phyloP scores from a whole-genome alignment of 2,329 filamentous ascomycete species.

The Paecilomyces variotii region DNA sequence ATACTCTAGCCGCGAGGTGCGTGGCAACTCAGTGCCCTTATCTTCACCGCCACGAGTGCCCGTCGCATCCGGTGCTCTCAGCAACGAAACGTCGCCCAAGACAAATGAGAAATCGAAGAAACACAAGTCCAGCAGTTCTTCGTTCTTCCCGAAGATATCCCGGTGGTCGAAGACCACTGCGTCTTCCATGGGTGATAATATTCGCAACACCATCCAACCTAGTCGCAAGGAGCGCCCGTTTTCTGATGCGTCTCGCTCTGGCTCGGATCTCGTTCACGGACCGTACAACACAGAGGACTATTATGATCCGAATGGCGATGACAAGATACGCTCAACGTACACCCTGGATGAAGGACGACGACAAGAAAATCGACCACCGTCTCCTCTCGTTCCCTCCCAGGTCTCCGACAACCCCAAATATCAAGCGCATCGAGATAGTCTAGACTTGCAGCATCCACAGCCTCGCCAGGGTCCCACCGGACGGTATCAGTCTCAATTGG shows the following conservation, averaged over 20 bases:
- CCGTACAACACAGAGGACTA: slow-evolving; percentile 41
- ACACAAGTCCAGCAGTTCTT: slow-evolving; percentile 78
- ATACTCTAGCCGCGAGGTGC: slow-evolving; percentile 34
- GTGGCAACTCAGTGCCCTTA: slow-evolving; percentile 37
- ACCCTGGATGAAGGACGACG: slow-evolving; percentile 31
- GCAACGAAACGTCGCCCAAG: slow-evolving; percentile 70
- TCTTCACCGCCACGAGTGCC: slow-evolving; percentile 38
- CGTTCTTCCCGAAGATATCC: slow-evolving; percentile 84
- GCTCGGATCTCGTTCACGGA: slow-evolving; percentile 63
- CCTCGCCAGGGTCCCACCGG: slow-evolving; percentile 54
- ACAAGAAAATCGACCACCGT: slow-evolving; percentile 46
- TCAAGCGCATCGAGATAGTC: slow-evolving; percentile 55
- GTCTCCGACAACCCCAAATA: slow-evolving; percentile 54
- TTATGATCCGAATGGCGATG: slow-evolving; percentile 40
- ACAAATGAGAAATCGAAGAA: slow-evolving; percentile 68
- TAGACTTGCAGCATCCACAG: slow-evolving; percentile 58
- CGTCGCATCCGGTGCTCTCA: slow-evolving; percentile 43
- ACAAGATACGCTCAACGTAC: slow-evolving; percentile 36
- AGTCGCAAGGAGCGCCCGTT: slow-evolving; percentile 54
- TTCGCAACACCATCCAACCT: slow-evolving; percentile 54
- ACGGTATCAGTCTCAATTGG: slow-evolving; percentile 54
- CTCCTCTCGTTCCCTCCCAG: slow-evolving; percentile 55
- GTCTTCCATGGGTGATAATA: slow-evolving; percentile 73
- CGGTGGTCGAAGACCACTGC: slow-evolving; percentile 96
- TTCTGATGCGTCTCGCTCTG: slow-evolving; percentile 63